phyloP scores from a whole-genome alignment of 176 grass and related monocot genomes.

The Hordeum marinum region DNA sequence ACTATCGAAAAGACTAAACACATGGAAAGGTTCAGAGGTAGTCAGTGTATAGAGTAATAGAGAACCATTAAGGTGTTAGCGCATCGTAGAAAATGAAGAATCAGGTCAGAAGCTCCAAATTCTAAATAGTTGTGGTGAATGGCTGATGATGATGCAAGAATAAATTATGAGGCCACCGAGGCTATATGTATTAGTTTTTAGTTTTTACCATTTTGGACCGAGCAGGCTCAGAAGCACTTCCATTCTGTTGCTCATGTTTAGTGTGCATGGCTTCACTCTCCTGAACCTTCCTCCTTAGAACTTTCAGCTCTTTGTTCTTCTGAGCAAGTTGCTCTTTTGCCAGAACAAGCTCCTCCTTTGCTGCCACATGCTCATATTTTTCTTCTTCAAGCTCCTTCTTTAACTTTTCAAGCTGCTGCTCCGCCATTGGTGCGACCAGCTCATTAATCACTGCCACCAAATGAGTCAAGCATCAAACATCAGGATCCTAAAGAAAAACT shows the following conservation, averaged over 20 bases:
- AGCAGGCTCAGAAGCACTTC: background rate
- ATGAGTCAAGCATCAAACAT: background rate
- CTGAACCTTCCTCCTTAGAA: slow-evolving; percentile 23
- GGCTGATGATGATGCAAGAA: background rate
- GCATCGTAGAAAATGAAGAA: background rate
- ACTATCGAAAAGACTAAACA: background rate
- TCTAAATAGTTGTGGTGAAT: background rate
- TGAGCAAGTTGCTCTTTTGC: background rate
- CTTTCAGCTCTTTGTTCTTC: background rate
- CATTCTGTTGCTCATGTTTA: background rate
- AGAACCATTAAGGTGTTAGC: background rate
- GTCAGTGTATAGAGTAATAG: background rate
- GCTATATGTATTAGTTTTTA: background rate
- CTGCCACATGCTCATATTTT: background rate
- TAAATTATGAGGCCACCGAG: background rate
- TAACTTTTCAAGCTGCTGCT: background rate
- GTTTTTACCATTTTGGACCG: background rate
- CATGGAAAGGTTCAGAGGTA: background rate
- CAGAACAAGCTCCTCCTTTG: background rate
- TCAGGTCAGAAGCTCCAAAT: background rate
- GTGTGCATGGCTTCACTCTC: slow-evolving; percentile 20
- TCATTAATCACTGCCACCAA: background rate
- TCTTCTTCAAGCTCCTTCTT: background rate
- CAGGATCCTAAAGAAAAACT: background rate
- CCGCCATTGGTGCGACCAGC: background rate